These are phyloP conservation scores for Mycena venus DNA, from an alignment of 768 basidiomycete species.

Conservation along the genomic window DNA sequence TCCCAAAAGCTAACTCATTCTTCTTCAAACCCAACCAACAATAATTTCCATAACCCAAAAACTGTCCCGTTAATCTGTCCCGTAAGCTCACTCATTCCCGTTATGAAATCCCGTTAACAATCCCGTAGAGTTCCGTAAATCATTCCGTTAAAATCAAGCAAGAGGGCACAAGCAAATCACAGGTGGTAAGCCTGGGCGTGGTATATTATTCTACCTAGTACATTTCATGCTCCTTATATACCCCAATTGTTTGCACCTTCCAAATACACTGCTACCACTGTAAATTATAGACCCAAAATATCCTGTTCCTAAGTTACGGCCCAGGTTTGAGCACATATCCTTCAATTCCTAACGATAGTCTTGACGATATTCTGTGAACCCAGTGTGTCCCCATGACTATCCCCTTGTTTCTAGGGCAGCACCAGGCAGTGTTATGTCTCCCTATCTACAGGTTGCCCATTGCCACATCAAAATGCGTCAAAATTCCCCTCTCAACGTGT, in stretches of 20 bases:
- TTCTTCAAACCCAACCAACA: too few relatives aligned
- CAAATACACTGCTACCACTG: not conserved
- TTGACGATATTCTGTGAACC: not conserved
- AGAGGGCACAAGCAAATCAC: not conserved
- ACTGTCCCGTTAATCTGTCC: too few relatives aligned
- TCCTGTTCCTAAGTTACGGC: not conserved
- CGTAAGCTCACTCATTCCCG: too few relatives aligned
- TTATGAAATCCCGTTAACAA: too few relatives aligned
- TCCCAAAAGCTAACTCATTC: not conserved
- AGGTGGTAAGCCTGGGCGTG: not conserved
- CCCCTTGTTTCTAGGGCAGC: not conserved
- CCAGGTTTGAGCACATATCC: not conserved
- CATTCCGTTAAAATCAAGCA: not conserved
- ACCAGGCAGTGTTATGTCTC: not conserved
- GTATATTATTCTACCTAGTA: not conserved
- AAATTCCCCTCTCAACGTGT: not conserved
- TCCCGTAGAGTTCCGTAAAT: not conserved
- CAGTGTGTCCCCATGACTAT: not conserved
- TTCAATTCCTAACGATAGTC: not conserved
- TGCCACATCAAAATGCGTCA: not conserved
- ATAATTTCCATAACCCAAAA: too few relatives aligned
- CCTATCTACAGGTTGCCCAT: not conserved
- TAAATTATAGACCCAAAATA: not conserved
- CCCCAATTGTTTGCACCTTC: not conserved
- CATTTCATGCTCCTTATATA: slow-evolving; percentile 1